Base-by-base conservation (phyloP, 2,329 filamentous ascomycete species). In the Colletotrichum zoysiae region DNA sequence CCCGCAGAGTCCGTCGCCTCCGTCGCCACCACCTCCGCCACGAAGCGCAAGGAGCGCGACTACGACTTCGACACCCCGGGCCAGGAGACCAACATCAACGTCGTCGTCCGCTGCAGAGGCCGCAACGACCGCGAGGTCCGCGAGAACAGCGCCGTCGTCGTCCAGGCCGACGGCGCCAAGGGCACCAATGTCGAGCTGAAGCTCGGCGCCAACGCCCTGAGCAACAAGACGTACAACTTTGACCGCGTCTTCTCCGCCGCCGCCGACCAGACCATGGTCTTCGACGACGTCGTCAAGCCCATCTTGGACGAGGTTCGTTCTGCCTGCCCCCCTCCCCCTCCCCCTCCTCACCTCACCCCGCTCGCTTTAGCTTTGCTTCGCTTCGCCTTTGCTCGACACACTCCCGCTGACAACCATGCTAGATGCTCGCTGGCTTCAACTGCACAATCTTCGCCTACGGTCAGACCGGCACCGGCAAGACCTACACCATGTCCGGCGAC, bases 401-500 rank as follows among this genome's bases (percentile, higher is more conserved):
- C 6, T 51, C 6, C n/a, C 51, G 23, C 74, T 75, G 12, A 76
- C 67, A 26, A 26, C 3, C 0, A 16, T 26, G n/a, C 4, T 46
- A 97, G 94, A 97, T 98, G 87, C 88, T 99, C 53, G 89, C 91
- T 33, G 96, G 96, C 64, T 98, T 94, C 84, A 99, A 99, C 81
- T 99, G 96, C 83, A 99, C 96, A 6, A 97, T 99, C 72, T 99
- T 99, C 78, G 96, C 96, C 44, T 99, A 99, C 80, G 96, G 96
- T 35, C 96, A 99, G 81, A 99, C 96, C 0, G 96, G 96, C 56
- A 99, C 96, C 0, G 96, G 96, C 77, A 99, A 99, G 82, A 99
- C 96, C 18, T 99, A 99, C 82, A 99, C 96, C 33, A 99, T 99
- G 96, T 97, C 95, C 0, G 96, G 96, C 67, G 95, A 99, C 81